Conservation (phyloP, 148 eudicot genomes). For the Heliamphora exappendiculata region DNA sequence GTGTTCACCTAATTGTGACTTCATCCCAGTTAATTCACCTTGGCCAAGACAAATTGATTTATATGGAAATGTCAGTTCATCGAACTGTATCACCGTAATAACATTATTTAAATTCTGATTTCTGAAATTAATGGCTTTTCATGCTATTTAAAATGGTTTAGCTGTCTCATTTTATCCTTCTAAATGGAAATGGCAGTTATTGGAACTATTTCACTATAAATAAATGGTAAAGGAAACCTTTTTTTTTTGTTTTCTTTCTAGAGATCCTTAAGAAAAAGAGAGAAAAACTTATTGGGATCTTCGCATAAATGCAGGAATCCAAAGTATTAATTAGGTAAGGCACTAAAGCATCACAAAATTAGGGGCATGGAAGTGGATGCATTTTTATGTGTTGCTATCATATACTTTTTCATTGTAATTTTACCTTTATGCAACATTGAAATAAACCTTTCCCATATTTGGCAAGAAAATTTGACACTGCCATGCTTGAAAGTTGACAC, state of each 20-base stretch:
- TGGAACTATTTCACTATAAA: background rate
- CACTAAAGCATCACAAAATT: background rate
- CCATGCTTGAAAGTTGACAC: background rate
- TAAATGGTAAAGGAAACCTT: background rate
- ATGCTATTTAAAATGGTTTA: background rate
- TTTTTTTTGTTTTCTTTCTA: background rate
- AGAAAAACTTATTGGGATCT: background rate
- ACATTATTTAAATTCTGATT: background rate
- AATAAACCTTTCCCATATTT: background rate
- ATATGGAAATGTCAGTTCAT: background rate
- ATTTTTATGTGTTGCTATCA: background rate
- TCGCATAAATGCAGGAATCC: background rate
- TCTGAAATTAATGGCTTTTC: background rate
- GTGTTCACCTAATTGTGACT: background rate
- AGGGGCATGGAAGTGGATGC: background rate
- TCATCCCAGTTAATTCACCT: background rate
- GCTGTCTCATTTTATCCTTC: background rate
- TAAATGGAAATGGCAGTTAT: background rate
- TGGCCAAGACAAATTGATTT: background rate
- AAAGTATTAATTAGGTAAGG: background rate
- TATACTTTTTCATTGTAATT: background rate
- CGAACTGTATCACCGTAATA: background rate
- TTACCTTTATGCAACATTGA: background rate
- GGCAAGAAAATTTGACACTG: background rate
- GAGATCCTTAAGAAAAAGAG: background rate